phyloP scores from a whole-genome alignment of 2,329 filamentous ascomycete genomes.

The Fusarium chuoi region DNA sequence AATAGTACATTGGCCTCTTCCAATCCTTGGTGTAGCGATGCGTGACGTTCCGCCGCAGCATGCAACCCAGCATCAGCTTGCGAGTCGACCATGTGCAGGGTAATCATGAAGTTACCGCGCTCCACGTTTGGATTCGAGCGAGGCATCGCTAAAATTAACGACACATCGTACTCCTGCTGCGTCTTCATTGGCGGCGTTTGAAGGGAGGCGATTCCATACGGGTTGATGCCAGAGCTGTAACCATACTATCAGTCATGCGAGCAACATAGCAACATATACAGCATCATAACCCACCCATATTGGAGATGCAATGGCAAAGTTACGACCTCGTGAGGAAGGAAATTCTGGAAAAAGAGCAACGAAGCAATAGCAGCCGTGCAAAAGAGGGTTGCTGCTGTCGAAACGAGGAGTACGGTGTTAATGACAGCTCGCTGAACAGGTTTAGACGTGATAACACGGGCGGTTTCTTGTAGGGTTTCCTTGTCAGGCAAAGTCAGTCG shows the following conservation, averaged over 20 bases:
- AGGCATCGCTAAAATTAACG: slow-evolving; percentile 79
- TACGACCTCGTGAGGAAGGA: slow-evolving; percentile 65
- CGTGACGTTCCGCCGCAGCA: slow-evolving; percentile 44
- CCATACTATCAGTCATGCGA: slow-evolving; percentile 21
- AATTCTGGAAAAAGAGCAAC: slow-evolving; percentile 65
- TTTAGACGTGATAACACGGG: slow-evolving; percentile 59
- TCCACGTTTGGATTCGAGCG: slow-evolving; percentile 79
- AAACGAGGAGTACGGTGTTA: slow-evolving; percentile 57
- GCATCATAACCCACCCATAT: slow-evolving; percentile 62
- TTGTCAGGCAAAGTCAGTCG: slow-evolving; percentile 28
- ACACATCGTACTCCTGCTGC: slow-evolving; percentile 86
- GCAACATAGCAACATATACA: not conserved
- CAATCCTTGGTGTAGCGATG: slow-evolving; percentile 50
- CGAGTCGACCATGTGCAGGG: slow-evolving; percentile 73
- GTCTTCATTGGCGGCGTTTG: slow-evolving; percentile 66
- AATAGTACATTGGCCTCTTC: slow-evolving; percentile 59
- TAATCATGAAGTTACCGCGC: slow-evolving; percentile 94
- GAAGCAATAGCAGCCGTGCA: slow-evolving; percentile 61
- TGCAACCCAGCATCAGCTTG: slow-evolving; percentile 42
- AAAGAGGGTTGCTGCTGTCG: slow-evolving; percentile 57
- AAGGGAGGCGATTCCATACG: slow-evolving; percentile 62
- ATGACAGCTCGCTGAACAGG: slow-evolving; percentile 61
- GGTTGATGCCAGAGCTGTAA: slow-evolving; percentile 59
- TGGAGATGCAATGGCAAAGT: slow-evolving; percentile 65
- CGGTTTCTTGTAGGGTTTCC: slow-evolving; percentile 52